phyloP scores from a whole-genome alignment of 208 protist genomes.

The Zelonia costaricensis region DNA sequence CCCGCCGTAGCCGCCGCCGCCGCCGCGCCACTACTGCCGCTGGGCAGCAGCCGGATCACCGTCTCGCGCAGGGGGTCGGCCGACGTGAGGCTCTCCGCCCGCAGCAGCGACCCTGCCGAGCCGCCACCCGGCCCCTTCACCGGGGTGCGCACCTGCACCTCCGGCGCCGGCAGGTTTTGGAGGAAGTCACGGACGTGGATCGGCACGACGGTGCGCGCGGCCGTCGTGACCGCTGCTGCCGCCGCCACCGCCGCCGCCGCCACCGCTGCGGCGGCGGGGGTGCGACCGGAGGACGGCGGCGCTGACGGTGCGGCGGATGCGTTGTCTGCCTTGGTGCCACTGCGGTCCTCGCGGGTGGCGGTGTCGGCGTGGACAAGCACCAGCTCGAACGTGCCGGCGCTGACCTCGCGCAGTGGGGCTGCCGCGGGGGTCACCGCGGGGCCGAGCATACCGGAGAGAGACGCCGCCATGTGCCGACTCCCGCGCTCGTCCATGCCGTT shows the following conservation, averaged over 20 bases:
- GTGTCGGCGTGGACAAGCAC: constrained; percentile 17
- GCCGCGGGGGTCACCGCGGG: not conserved
- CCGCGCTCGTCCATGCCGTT: not conserved
- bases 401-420: constrained; percentile 7
- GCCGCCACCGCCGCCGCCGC: not conserved
- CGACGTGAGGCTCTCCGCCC: constrained; percentile 6
- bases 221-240: not conserved
- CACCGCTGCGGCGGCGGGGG: not conserved
- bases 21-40: not conserved
- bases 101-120: constrained; percentile 5
- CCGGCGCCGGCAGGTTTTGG: constrained; percentile 12
- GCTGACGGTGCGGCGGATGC: not conserved
- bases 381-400: constrained; percentile 14
- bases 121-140: not conserved
- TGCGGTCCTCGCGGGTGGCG: not conserved
- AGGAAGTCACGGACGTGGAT: constrained; percentile 23
- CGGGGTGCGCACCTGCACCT: constrained; percentile 4
- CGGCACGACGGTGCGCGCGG: constrained; percentile 29
- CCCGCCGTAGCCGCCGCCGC: not conserved
- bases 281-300: not conserved
- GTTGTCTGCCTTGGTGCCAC: not conserved
- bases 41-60: constrained; percentile 16
- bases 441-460: not conserved
- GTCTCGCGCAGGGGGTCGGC: constrained; percentile 26
- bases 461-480: not conserved